Percentiles rank a stretch among this genome's conserved stretches.
Conservation (phyloP, 495 filamentous ascomycete species). For the Viridothelium virens region DNA sequence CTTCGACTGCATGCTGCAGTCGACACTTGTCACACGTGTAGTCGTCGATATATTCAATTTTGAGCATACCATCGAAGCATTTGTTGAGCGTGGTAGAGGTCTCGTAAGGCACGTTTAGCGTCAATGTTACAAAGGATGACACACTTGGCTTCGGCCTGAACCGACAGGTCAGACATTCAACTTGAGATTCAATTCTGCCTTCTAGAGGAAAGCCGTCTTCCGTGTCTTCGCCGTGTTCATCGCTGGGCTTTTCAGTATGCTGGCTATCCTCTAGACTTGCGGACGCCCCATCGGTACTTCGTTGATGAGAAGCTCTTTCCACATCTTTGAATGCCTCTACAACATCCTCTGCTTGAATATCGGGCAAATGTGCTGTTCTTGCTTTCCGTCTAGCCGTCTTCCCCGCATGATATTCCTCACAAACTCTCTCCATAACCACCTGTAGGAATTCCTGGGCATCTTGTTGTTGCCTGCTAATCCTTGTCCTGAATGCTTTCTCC, state of each 20-base stretch:
- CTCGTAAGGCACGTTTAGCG: slow-evolving; percentile 80
- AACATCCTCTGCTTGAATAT: slow-evolving; percentile 1
- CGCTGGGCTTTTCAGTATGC: background rate
- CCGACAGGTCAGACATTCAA: slow-evolving; percentile 81
- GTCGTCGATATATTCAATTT: slow-evolving; percentile 92
- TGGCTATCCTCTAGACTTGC: slow-evolving; percentile 19
- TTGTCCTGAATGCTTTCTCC: slow-evolving; percentile 77
- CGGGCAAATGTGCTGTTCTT: slow-evolving; percentile 10
- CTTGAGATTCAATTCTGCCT: slow-evolving; percentile 79
- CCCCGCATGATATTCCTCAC: slow-evolving; percentile 88
- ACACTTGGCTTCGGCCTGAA: slow-evolving; percentile 78
- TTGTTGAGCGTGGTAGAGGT: slow-evolving; percentile 53
- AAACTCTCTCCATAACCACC: slow-evolving; percentile 81
- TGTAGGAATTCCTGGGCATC: slow-evolving; percentile 99
- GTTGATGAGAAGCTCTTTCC: background rate
- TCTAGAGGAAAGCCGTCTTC: slow-evolving; percentile 82
- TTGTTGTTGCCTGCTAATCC: slow-evolving; percentile 89
- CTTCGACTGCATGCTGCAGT: slow-evolving; percentile 64
- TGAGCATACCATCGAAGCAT: slow-evolving; percentile 90
- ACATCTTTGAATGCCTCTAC: background rate
- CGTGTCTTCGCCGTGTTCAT: slow-evolving; percentile 29
- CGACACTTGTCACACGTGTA: slow-evolving; percentile 91
- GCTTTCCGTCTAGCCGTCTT: slow-evolving; percentile 51
- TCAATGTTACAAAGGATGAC: slow-evolving; percentile 85
- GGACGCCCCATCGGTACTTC: slow-evolving; percentile 12